Percentiles rank a stretch among this genome's conserved stretches.
Conservation (phyloP, 768 basidiomycete genomes). For the Termitomyces sp. region DNA sequence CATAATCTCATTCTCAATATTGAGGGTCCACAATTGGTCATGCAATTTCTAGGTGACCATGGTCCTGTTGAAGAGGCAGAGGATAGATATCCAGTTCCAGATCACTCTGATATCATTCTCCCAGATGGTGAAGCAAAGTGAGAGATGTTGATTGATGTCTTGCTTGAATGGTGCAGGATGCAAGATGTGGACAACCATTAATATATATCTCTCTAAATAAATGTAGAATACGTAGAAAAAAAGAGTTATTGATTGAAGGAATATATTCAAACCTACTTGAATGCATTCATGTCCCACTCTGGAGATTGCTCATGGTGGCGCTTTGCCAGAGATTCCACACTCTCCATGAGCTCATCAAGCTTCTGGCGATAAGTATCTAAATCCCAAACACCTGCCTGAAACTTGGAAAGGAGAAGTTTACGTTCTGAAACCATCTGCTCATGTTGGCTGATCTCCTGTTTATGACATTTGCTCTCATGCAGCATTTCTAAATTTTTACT, state of each 20-base stretch:
- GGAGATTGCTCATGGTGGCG: neutral
- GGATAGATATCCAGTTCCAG: conserved; percentile 8
- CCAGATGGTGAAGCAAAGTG: neutral
- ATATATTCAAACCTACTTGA: neutral
- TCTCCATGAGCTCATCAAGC: conserved; percentile 16
- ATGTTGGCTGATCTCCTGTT: neutral
- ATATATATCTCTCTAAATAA: neutral
- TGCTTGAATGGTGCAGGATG: neutral
- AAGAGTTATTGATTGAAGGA: no score
- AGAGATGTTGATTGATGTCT: neutral
- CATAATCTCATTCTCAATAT: conserved; percentile 35
- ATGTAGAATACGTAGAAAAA: neutral
- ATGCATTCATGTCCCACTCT: neutral
- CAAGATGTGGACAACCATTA: neutral
- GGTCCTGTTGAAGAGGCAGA: conserved; percentile 15
- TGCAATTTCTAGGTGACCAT: conserved; percentile 14
- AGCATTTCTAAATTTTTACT: neutral
- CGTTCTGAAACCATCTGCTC: neutral
- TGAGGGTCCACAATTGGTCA: conserved; percentile 23
- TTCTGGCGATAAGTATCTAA: neutral
- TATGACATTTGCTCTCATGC: neutral
- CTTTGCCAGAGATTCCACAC: conserved; percentile 3
- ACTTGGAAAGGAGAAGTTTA: conserved; percentile 2
- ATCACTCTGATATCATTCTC: neutral
- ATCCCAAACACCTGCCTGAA: neutral